phyloP scores from a whole-genome alignment of 768 basidiomycete genomes.

The Chalciporus chontae region DNA sequence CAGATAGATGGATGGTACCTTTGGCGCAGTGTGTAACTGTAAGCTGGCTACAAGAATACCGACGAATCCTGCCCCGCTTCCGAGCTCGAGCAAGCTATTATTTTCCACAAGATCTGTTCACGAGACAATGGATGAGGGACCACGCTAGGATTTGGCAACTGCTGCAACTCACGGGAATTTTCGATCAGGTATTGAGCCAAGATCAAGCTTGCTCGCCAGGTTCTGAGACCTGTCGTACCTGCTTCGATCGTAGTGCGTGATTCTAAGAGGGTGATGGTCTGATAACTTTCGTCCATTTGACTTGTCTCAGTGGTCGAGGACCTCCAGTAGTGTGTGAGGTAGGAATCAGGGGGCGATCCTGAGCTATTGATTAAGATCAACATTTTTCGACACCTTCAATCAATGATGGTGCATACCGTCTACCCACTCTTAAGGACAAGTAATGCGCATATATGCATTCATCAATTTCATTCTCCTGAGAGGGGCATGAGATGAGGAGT shows the following conservation, averaged over 20 bases:
- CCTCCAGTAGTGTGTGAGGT: constrained; percentile 65
- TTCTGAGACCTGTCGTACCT: constrained; percentile 77
- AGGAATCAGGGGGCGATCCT: constrained; percentile 42
- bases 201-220: constrained; percentile 72
- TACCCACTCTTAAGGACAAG: constrained; percentile 42
- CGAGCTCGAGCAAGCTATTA: constrained; percentile 64
- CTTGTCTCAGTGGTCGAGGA: constrained; percentile 1
- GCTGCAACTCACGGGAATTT: constrained; percentile 46
- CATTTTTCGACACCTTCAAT: background rate
- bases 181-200: constrained; percentile 58
- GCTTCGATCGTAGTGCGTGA: constrained; percentile 69
- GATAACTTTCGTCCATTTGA: constrained; percentile 21
- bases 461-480: constrained; percentile 60
- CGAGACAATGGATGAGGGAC: background rate
- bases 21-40: constrained; percentile 35
- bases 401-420: constrained; percentile 11
- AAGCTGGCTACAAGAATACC: constrained; percentile 59
- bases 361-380: constrained; percentile 14
- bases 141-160: background rate
- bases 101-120: constrained; percentile 11
- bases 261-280: constrained; percentile 61
- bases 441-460: constrained; percentile 62
- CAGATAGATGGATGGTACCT: constrained; percentile 38
- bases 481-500: constrained; percentile 4
- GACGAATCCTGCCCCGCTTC: constrained; percentile 74